phyloP scores from a whole-genome alignment of 2,329 filamentous ascomycete species.

The Stagonosporopsis vannaccii region DNA sequence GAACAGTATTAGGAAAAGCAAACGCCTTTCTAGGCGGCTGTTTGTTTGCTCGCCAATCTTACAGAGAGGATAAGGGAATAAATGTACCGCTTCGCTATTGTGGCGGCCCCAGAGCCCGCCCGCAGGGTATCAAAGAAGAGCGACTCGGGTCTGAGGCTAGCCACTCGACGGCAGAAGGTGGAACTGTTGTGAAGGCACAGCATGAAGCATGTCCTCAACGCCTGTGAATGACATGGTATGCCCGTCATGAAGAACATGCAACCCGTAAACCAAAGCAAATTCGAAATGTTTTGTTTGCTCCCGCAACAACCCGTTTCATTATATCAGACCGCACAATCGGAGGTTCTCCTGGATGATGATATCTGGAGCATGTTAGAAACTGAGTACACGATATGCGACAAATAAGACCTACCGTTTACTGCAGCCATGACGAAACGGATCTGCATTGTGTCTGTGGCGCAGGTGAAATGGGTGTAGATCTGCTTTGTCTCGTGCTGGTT shows the following conservation, averaged over 20 bases:
- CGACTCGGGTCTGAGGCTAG: constrained; percentile 38
- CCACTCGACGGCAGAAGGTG: constrained; percentile 41
- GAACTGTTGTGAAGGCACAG: constrained; percentile 27
- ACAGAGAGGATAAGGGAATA: constrained; percentile 22
- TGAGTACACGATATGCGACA: not conserved
- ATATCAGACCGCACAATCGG: constrained; percentile 95
- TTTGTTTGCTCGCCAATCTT: constrained; percentile 22
- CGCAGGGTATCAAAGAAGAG: constrained; percentile 48
- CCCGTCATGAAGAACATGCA: constrained; percentile 46
- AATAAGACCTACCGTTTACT: constrained; percentile 81
- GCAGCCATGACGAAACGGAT: constrained; percentile 99
- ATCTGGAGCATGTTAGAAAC: constrained; percentile 68
- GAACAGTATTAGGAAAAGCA: constrained; percentile 31
- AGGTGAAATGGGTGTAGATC: constrained; percentile 99
- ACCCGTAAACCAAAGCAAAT: constrained; percentile 45
- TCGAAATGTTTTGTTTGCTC: constrained; percentile 38
- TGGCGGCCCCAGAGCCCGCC: constrained; percentile 33
- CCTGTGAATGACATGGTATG: constrained; percentile 45
- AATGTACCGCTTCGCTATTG: constrained; percentile 30
- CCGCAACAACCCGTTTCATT: constrained; percentile 50
- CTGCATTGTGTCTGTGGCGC: constrained; percentile 97
- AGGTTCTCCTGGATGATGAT: constrained; percentile 99
- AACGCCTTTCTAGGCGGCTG: constrained; percentile 21
- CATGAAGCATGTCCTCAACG: constrained; percentile 48
- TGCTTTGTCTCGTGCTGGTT: constrained; percentile 99